Evolutionary conservation across 331 rosid species (phyloP), one percentile per base, ranked within the genome.

Genomic region (Quercus phellos): DNA sequence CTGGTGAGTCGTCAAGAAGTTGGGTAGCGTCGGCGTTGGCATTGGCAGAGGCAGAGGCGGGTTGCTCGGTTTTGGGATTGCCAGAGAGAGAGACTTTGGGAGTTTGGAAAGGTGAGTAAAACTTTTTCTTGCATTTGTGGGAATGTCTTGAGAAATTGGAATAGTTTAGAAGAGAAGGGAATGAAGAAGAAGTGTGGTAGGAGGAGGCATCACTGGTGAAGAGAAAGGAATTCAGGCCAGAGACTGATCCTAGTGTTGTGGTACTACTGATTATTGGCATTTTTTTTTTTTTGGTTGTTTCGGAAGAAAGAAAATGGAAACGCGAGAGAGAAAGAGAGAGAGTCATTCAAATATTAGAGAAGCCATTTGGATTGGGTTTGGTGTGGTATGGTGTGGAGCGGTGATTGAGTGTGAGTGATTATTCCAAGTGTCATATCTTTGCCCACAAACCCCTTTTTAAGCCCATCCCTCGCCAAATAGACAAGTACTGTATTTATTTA

Each of bases 241-340:
- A 73, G 73, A 84, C 56, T 22, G 96, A 86, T 0, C 88, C 86
- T 3, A 88, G 77, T 0, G 92, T 84, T 53, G 90, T 69, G 66
- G 87, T 8, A 34, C 71, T 18, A 34, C 71, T 46, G 84, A 84
- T 86, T 19, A 84, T 60, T 55, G 88, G 87, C 97, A 94, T 87
- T 8, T 70, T 56, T 29, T 1, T 27, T 30, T 29, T 29, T 29
- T 30, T 30, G 3, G 55, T 19, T 38, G 46, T 8, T 38, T 38
- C 2, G 74, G 67, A 32, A 26, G 55, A 22, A 32, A 30, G 50
- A 30, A 22, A 64, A 7, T 64, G 24, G 24, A 17, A 7, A 2
- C 3, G 43, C 26, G 68, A 32, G 19, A 9, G 8, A 13, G 7
- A 34, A 43, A 1, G 69, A 38, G 0, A 38, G 12, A 21, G 4